Evolutionary conservation across 768 basidiomycete species (phyloP).

Genomic region (Macrolepiota fuliginosa): DNA sequence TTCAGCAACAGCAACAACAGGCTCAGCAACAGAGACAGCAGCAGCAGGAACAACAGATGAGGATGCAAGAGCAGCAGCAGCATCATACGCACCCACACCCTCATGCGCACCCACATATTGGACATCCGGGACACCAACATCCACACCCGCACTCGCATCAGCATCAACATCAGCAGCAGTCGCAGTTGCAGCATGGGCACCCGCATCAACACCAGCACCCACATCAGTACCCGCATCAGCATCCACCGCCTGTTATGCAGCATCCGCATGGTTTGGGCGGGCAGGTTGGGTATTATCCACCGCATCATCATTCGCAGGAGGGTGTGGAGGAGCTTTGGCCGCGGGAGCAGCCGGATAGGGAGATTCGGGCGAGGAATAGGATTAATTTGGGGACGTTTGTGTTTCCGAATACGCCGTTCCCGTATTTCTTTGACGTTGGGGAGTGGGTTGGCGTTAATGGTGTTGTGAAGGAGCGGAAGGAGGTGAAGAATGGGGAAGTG

Average conservation of each 20-base stretch:
- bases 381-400: conserved; percentile 58
- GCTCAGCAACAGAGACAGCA: conserved; percentile 9
- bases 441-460: conserved; percentile 14
- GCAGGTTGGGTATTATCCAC: conserved; percentile 8
- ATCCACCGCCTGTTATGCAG: conserved; percentile 3
- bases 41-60: conserved; percentile 14
- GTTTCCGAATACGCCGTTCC: conserved; percentile 57
- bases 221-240: conserved; percentile 12
- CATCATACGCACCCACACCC: conserved; percentile 11
- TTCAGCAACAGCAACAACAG: conserved; percentile 11
- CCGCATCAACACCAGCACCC: neutral
- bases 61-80: conserved; percentile 11
- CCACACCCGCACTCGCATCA: conserved; percentile 8
- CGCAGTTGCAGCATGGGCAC: neutral
- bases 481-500: conserved; percentile 19
- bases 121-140: too few relatives aligned
- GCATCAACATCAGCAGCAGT: conserved; percentile 1
- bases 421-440: conserved; percentile 46
- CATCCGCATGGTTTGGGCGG: conserved; percentile 5
- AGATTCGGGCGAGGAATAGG: conserved; percentile 23
- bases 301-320: neutral
- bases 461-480: conserved; percentile 16
- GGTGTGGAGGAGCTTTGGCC: conserved; percentile 10
- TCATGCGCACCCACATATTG: neutral
- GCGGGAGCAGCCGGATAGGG: conserved; percentile 12